Evolutionary conservation across 495 filamentous ascomycete genomes (phyloP).

Genomic region (Opeltia flavorubescens): DNA sequence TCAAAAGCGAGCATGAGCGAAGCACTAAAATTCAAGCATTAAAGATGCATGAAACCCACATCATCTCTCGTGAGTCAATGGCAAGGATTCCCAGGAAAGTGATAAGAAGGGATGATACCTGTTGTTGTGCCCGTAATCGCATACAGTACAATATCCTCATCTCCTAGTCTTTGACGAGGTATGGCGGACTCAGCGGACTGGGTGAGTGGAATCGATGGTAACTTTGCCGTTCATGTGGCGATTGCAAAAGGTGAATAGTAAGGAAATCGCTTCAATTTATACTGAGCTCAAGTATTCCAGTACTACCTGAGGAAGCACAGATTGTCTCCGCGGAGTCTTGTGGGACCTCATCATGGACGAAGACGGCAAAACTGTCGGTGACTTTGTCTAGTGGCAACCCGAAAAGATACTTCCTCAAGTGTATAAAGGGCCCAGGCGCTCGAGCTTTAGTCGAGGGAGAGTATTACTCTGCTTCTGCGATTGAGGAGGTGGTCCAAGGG

Average conservation of each 20-base stretch:
- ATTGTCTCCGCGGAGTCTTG: slow-evolving; percentile 16
- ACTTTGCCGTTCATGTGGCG: slow-evolving; percentile 20
- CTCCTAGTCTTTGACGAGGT: too few relatives aligned
- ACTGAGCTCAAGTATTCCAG: slow-evolving; percentile 8
- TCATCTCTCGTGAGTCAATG: too few relatives aligned
- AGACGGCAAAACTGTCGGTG: slow-evolving; percentile 19
- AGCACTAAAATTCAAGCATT: too few relatives aligned
- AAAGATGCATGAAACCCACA: too few relatives aligned
- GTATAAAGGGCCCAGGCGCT: slow-evolving; percentile 11
- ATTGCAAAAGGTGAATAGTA: slow-evolving; percentile 14
- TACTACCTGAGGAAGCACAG: slow-evolving; percentile 18
- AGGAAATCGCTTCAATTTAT: slow-evolving; percentile 11
- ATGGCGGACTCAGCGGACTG: slow-evolving; percentile 11
- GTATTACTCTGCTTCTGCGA: slow-evolving; percentile 13
- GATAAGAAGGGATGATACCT: too few relatives aligned
- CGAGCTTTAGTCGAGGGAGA: slow-evolving; percentile 13
- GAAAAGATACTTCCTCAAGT: slow-evolving; percentile 23
- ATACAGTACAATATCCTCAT: too few relatives aligned
- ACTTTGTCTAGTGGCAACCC: slow-evolving; percentile 15
- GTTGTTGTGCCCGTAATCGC: too few relatives aligned
- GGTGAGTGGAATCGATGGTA: slow-evolving; percentile 13
- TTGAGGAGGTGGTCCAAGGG: slow-evolving; percentile 9
- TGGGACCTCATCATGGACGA: slow-evolving; percentile 22
- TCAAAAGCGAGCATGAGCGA: too few relatives aligned
- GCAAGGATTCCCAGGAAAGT: too few relatives aligned